These are phyloP conservation scores for Capsicum chinense DNA, from an alignment of 257 asterid genomes.

Conservation along the genomic window DNA sequence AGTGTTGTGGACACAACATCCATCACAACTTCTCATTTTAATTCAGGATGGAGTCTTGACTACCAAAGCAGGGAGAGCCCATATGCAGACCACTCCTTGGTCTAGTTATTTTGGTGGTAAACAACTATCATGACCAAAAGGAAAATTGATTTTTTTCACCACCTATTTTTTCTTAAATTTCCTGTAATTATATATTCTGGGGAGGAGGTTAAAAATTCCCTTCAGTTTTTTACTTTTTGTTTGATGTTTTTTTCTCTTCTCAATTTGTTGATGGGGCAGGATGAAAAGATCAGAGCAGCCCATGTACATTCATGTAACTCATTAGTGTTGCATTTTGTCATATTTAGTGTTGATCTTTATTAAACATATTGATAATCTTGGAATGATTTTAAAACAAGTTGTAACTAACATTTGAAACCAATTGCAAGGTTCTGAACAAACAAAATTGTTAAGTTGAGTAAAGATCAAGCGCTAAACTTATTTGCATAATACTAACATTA, in stretches of 20 bases:
- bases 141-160: constrained; percentile 32
- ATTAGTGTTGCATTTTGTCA: not conserved
- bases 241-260: not conserved
- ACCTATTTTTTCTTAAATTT: not conserved
- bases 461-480: not conserved
- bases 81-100: constrained; percentile 48
- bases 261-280: constrained; percentile 18
- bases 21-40: constrained; percentile 47
- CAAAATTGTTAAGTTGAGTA: not conserved
- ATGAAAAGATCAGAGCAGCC: constrained; percentile 17
- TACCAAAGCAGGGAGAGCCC: constrained; percentile 58
- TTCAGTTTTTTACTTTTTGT: not conserved
- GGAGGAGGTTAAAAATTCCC: constrained; percentile 17
- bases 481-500: not conserved
- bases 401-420: not conserved
- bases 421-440: not conserved
- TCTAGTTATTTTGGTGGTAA: constrained; percentile 48
- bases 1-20: constrained; percentile 39
- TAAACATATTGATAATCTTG: not conserved
- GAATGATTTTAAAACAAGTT: not conserved
- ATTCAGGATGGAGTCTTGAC: constrained; percentile 68
- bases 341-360: not conserved
- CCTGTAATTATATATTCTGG: constrained; percentile 26
- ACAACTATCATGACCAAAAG: constrained; percentile 32
- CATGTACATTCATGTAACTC: constrained; percentile 18